These are phyloP conservation scores for Fonsecaea nubica DNA, from an alignment of 2,329 filamentous ascomycete species.

Conservation along the genomic window DNA sequence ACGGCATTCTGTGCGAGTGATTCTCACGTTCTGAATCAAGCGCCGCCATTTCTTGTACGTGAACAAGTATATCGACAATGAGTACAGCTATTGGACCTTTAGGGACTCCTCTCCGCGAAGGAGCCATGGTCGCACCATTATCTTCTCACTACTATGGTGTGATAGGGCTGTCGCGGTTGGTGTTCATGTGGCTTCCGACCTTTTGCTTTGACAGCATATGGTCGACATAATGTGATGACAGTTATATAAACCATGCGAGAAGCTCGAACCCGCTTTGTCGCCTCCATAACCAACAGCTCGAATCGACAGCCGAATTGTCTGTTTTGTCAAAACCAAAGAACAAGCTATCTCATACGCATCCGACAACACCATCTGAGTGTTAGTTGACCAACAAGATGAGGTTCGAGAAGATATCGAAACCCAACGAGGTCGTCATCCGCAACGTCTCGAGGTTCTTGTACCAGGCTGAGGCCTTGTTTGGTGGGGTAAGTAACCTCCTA, in stretches of 20 bases:
- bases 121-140: not conserved
- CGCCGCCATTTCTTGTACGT: not conserved
- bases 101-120: not conserved
- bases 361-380: not conserved
- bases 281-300: not conserved
- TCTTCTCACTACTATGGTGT: not conserved
- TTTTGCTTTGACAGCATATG: not conserved
- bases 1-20: not conserved
- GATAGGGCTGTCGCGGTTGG: not conserved
- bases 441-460: not conserved
- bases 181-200: not conserved
- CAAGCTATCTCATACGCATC: not conserved
- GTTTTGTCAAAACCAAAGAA: not conserved
- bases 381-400: not conserved
- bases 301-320: not conserved
- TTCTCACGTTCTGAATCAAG: constrained; percentile 5
- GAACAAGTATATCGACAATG: not conserved
- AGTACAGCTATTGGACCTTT: not conserved
- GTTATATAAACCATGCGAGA: constrained; percentile 5
- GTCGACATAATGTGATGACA: not conserved
- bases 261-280: not conserved
- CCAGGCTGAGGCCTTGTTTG: constrained; percentile 7
- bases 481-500: not conserved
- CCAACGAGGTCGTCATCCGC: not conserved
- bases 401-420: constrained; percentile 1